phyloP scores from a whole-genome alignment of 2,329 filamentous ascomycete species.

The Geosmithia putterillii region DNA sequence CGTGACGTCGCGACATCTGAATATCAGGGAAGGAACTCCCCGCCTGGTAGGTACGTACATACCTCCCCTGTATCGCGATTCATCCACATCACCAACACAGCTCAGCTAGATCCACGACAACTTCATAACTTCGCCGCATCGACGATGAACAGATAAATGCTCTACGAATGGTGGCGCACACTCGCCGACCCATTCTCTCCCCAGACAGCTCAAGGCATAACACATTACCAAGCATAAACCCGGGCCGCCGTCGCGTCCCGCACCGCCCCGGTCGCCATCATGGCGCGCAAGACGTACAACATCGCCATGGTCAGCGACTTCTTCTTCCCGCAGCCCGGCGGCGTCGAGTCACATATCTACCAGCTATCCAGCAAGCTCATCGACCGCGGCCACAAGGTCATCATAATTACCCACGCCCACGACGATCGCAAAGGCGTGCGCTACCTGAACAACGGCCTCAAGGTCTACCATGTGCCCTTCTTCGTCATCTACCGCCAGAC shows the following conservation, averaged over 20 bases:
- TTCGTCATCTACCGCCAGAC: slow-evolving; percentile 88
- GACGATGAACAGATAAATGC: not conserved
- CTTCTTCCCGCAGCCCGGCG: slow-evolving; percentile 96
- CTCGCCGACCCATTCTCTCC: not conserved
- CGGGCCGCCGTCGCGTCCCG: not conserved
- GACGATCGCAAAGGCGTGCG: slow-evolving; percentile 81
- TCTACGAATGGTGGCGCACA: not conserved
- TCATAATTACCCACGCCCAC: slow-evolving; percentile 94
- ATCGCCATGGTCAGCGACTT: slow-evolving; percentile 96
- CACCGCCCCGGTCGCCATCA: slow-evolving; percentile 15
- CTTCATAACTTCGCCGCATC: not conserved
- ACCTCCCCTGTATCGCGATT: too few relatives aligned
- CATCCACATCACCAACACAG: not conserved
- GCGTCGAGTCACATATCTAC: slow-evolving; percentile 97
- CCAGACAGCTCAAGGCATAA: too few relatives aligned
- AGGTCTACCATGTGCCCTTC: slow-evolving; percentile 96
- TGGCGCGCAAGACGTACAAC: slow-evolving; percentile 48
- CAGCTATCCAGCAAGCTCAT: slow-evolving; percentile 93
- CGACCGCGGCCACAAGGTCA: slow-evolving; percentile 94
- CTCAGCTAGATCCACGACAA: not conserved
- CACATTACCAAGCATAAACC: too few relatives aligned
- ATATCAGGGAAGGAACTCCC: too few relatives aligned
- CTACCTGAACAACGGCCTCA: slow-evolving; percentile 93
- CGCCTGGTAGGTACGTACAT: too few relatives aligned
- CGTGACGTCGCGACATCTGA: too few relatives aligned